Evolutionary conservation across 345 rosid genomes (phyloP).

Genomic region (Populus deltoides): DNA sequence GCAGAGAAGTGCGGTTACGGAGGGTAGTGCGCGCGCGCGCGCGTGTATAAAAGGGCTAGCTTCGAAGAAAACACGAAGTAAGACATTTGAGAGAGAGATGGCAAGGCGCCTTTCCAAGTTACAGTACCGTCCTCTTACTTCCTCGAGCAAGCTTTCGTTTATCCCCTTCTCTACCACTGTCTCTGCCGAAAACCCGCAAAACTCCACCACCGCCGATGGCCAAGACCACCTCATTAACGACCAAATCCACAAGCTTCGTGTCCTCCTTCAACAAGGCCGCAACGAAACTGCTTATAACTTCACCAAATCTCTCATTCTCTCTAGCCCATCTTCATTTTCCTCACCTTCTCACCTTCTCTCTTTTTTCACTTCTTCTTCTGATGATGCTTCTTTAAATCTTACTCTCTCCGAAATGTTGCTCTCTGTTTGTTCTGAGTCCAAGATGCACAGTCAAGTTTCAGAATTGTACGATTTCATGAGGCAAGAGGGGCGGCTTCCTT

Average conservation of each 20-base stretch:
- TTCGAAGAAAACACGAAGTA: too few relatives aligned
- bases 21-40: too few relatives aligned
- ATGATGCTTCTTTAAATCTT: constrained; percentile 42
- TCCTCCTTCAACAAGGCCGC: constrained; percentile 54
- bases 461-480: constrained; percentile 43
- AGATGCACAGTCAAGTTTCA: constrained; percentile 43
- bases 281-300: constrained; percentile 42
- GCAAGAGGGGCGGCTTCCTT: constrained; percentile 49
- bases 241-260: constrained; percentile 39
- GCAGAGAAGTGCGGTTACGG: too few relatives aligned
- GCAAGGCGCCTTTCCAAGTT: neutral
- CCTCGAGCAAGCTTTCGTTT: too few relatives aligned
- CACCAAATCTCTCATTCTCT: constrained; percentile 41
- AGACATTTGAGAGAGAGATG: neutral
- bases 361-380: constrained; percentile 35
- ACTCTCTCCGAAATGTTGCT: constrained; percentile 45
- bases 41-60: too few relatives aligned
- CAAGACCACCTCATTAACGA: constrained; percentile 31
- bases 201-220: constrained; percentile 6
- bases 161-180: neutral
- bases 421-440: constrained; percentile 41
- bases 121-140: too few relatives aligned
- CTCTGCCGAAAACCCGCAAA: neutral
- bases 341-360: constrained; percentile 51
- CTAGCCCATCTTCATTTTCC: constrained; percentile 35